Base-by-base conservation (phyloP, 495 filamentous ascomycete species). In the Podospora fimiseda region DNA sequence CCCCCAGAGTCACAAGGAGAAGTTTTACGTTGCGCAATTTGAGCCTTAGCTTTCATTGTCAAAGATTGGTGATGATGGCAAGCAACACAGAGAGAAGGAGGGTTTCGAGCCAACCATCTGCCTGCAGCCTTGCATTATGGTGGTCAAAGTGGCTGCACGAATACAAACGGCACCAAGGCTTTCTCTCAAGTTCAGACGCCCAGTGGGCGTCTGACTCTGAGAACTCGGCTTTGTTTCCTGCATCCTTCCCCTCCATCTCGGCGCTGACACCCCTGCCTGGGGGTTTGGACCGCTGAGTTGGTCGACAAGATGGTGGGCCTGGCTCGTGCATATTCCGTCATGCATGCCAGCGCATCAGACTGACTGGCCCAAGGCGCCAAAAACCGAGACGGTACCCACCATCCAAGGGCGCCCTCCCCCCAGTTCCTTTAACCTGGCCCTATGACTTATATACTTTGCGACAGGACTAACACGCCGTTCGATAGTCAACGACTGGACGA, bases 291-390 rank as follows among this genome's bases (percentile, higher is more conserved):
- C 37, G 67, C 62, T 70, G 67, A 66, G 63, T 49, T 70, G 66
- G 66, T 62, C 62, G 55, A 58, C 64, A 53, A 45, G 71, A 72
- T 76, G 72, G 72, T 33, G 27, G 67, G 69, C 73, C 23, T 70
- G 62, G 69, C 66, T 72, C 67, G 63, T 77, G 73, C 74, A 76
- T 76, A 73, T 76, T 69, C 74, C 72, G 73, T 74, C 72, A 77
- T 77, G 74, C 74, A 77, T 77, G 74, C 74, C 74, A 77, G 70
- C 74, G 71, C 74, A 77, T 77, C 74, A 77, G 72, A 57, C 56
- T 63, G 67, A 65, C 64, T 68, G 69, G 69, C 59, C 71, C 65
- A 70, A 66, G 67, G 71, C 72, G 67, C 70, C 66, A 72, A 69
- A 69, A 61, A 52, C 55, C 59, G 55, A 55, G 49, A 63, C 61